Evolutionary conservation across 2,329 filamentous ascomycete species (phyloP), one percentile per base, ranked within the genome.

Genomic region (Clonostachys byssicola): DNA sequence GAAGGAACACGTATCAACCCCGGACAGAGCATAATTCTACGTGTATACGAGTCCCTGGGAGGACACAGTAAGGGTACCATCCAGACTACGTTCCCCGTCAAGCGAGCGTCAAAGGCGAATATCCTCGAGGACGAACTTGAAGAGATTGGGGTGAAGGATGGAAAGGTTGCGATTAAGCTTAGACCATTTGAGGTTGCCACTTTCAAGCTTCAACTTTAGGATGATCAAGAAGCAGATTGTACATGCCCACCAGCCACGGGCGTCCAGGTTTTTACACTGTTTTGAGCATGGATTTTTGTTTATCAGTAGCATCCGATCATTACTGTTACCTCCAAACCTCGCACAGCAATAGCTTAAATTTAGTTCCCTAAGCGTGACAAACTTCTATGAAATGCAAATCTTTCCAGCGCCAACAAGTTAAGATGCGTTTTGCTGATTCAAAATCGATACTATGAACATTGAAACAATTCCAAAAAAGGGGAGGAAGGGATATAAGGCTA

Each of bases 11-110:
- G 80, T 4, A 73, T 73, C 54, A 81, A 88, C 48, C 79, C 81
- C 56, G 91, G 89, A 1, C 80, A 81, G 64, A 95, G 88, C 62
- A 78, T 97, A 42, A 85, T 99, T 50, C 55, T 96, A 49, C 79
- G 94, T 2, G 75, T 96, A 17, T 99, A 95, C 61, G 94, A 99
- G 63, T 86, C 86, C 50, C 71, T 97, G 40, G 94, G 94, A 42
- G 94, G 94, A 0, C 86, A 82, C 58, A 84, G 83, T 51, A 81
- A 84, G 52, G 92, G 87, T 3, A 81, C 74, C 1, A 81, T 96
- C 57, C 69, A 75, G 41, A 86, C 86, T 43, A 76, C 69, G 9
- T 79, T 92, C 64, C 72, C 83, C 23, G 82, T 96, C 30, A 86
- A 85, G 72, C 84, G 81, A 56, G 90, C 88, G 34, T 86, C 77